Base-by-base conservation (phyloP, 805 yeast species). In the Cyberlindnera petersonii region DNA sequence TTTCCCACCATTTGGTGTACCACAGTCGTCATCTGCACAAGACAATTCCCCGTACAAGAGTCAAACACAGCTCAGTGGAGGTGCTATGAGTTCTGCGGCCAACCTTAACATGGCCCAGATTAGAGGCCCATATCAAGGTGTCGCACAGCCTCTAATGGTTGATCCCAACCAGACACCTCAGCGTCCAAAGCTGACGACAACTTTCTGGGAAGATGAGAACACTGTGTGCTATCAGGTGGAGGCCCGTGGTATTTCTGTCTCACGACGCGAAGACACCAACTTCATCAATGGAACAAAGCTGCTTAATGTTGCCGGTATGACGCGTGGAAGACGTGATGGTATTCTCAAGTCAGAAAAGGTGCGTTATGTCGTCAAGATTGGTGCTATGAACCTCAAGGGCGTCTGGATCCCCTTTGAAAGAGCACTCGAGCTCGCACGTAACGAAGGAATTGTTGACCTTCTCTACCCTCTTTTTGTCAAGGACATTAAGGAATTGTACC, bases 341-440 rank as follows among this genome's bases (percentile, higher is more conserved):
- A 79, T 79, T 38, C 64, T 79, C 35, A 79, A 79, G 57, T 68
- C 74, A 39, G 86, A 79, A 57, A 79, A 79, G 56, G 74, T 76
- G 15, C 65, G 86, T 26, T 80, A 79, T 51, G 86, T 79, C 30
- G 85, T 79, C 23, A 79, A 79, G 57, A 79, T 79, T 53, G 86
- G 86, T n/a, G 75, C 81, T 13, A 79, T 79, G 85, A 82, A 79
- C 57, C 64, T 79, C 47, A 79, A 79, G 56, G 86, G 86, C 32
- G 86, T 79, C 26, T 79, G 86, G 86, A 79, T 79, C 37, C 86
- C 86, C 6, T 79, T 79, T 57, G 86, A 79, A 53, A 64, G 86
- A 39, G 86, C 86, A 3, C 60, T 79, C 26, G 77, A 80, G 26
- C 71, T 79, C 73, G 85, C 85, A 11, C 81, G 79, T 59, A 65